Conservation (phyloP, 805 yeast genomes). For the Kodamaea leandrae region DNA sequence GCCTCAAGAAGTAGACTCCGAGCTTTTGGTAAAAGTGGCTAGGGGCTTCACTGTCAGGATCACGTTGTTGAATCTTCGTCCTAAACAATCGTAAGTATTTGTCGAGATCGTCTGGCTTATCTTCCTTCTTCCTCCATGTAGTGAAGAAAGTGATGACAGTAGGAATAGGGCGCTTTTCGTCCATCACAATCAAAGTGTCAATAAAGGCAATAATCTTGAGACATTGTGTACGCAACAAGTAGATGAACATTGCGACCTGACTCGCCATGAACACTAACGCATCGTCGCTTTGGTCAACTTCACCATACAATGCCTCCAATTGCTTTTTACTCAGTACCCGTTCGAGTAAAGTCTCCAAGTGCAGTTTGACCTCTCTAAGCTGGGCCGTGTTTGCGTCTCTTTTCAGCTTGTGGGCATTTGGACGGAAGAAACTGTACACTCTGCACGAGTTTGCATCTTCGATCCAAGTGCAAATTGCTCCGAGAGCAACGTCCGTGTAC, state of each 20-base stretch:
- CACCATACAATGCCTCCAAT: constrained; percentile 8
- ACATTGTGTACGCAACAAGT: constrained; percentile 18
- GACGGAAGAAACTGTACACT: constrained; percentile 15
- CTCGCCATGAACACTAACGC: constrained; percentile 24
- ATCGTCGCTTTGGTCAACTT: constrained; percentile 21
- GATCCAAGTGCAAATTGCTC: constrained; percentile 23
- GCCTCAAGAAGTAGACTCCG: constrained; percentile 18
- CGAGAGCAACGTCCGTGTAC: constrained; percentile 17
- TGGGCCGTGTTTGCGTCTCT: constrained; percentile 18
- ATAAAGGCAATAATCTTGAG: constrained; percentile 15
- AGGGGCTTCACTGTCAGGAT: constrained; percentile 31
- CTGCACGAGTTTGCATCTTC: constrained; percentile 29
- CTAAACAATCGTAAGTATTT: constrained; percentile 5
- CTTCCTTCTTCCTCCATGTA: constrained; percentile 6
- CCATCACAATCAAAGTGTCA: constrained; percentile 21
- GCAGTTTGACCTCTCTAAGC: constrained; percentile 13
- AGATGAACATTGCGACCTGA: constrained; percentile 22
- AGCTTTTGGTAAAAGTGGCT: constrained; percentile 19
- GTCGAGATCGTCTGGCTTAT: neutral
- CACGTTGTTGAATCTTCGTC: constrained; percentile 17
- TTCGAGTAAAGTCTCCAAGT: constrained; percentile 11
- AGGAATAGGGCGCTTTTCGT: constrained; percentile 22
- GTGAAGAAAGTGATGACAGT: constrained; percentile 17
- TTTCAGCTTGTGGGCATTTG: constrained; percentile 10
- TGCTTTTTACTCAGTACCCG: constrained; percentile 9